phyloP scores from a whole-genome alignment of 495 filamentous ascomycete species.

The Cudoniella acicularis region DNA sequence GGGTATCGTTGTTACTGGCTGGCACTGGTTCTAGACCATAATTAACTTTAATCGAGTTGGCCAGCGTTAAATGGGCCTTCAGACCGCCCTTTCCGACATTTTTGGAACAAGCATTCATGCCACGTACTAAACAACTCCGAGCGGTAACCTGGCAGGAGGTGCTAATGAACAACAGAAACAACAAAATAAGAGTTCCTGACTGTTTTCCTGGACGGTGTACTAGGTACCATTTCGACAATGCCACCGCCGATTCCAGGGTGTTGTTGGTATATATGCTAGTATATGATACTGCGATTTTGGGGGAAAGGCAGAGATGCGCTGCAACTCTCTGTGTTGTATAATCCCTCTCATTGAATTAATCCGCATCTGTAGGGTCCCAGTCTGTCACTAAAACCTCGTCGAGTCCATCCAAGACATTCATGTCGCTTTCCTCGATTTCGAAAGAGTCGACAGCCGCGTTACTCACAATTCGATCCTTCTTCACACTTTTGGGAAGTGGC shows the following conservation, averaged over 20 bases:
- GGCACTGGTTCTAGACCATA: background rate
- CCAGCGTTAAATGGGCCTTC: background rate
- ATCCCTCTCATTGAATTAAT: conserved; percentile 7
- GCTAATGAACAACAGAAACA: too few relatives aligned
- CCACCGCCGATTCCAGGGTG: too few relatives aligned
- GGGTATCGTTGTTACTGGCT: background rate
- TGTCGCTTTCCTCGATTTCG: conserved; percentile 61
- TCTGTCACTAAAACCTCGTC: conserved; percentile 60
- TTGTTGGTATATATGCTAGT: too few relatives aligned
- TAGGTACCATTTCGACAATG: too few relatives aligned
- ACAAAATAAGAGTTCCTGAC: too few relatives aligned
- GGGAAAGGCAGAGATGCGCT: background rate
- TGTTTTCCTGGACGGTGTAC: too few relatives aligned
- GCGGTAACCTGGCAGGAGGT: too few relatives aligned
- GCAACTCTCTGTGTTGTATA: background rate
- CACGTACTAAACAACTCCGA: too few relatives aligned
- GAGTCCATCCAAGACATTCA: conserved; percentile 47
- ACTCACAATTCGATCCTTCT: conserved; percentile 59
- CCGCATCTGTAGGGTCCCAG: conserved; percentile 66
- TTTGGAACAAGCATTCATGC: background rate
- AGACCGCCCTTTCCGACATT: background rate
- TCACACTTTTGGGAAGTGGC: conserved; percentile 77
- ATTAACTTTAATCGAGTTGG: background rate
- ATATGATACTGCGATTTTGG: background rate
- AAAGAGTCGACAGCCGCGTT: conserved; percentile 80